phyloP scores from a whole-genome alignment of 2,329 filamentous ascomycete species.

The Sporothrix sp. region DNA sequence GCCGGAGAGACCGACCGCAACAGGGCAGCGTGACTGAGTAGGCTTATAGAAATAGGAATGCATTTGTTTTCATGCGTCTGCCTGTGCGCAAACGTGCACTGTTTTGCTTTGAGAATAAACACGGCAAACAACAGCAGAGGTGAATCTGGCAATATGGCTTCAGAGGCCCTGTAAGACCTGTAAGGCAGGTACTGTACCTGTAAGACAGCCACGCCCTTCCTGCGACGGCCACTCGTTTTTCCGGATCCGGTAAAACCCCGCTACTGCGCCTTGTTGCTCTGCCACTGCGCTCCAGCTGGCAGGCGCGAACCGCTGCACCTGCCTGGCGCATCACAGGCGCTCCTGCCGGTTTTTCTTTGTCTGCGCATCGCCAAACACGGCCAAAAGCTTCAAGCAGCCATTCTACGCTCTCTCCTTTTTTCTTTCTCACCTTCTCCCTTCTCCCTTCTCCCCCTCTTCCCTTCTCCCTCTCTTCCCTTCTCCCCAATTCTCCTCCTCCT shows the following conservation, averaged over 20 bases:
- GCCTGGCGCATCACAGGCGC: conserved; percentile 9
- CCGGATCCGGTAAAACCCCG: conserved; percentile 11
- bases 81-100: too few relatives aligned
- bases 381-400: background rate
- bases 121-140: too few relatives aligned
- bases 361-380: conserved; percentile 5
- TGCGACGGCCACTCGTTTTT: conserved; percentile 13
- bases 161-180: too few relatives aligned
- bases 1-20: background rate
- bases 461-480: background rate
- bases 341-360: conserved; percentile 1
- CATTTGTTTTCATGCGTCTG: too few relatives aligned
- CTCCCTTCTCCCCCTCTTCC: background rate
- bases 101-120: too few relatives aligned
- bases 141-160: too few relatives aligned
- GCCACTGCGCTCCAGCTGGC: background rate
- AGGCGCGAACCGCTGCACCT: conserved; percentile 3
- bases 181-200: too few relatives aligned
- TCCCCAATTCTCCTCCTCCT: background rate
- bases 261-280: conserved; percentile 9
- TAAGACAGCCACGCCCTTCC: too few relatives aligned
- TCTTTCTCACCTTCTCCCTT: background rate
- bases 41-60: too few relatives aligned
- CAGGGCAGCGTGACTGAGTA: too few relatives aligned
- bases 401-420: background rate